Conservation (phyloP, 2,329 filamentous ascomycete genomes). For the Dothideomycetes sp. region DNA sequence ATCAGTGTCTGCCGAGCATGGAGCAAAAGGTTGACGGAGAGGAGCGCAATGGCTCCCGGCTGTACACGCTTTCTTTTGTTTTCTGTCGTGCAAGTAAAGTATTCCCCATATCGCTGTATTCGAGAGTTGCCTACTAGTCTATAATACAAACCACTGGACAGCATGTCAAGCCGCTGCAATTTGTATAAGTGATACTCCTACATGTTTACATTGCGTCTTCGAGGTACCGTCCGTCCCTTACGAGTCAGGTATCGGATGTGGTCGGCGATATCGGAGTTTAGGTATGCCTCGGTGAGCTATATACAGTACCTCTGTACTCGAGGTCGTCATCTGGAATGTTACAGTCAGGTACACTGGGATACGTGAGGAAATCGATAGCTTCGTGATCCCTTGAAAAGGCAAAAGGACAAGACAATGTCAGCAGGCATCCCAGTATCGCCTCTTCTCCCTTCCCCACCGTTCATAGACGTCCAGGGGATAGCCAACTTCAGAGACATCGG, state of each 20-base stretch:
- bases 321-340: too few species aligned
- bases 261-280: too few species aligned
- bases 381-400: not conserved
- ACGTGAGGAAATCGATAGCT: too few species aligned
- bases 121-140: slow-evolving; percentile 6
- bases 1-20: not conserved
- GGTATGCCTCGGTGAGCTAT: too few species aligned
- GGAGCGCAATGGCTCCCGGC: not conserved
- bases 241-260: too few species aligned
- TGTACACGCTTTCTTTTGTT: slow-evolving; percentile 6
- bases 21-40: not conserved
- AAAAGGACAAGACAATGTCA: too few species aligned
- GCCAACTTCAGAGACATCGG: slow-evolving; percentile 60
- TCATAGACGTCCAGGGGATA: slow-evolving; percentile 42
- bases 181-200: too few species aligned
- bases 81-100: slow-evolving; percentile 4
- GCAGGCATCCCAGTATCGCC: not conserved
- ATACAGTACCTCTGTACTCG: too few species aligned
- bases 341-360: too few species aligned
- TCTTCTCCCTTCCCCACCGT: slow-evolving; percentile 16
- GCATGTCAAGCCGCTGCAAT: not conserved
- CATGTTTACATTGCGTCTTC: too few species aligned
- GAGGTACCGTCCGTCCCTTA: too few species aligned
- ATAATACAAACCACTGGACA: slow-evolving; percentile 5
- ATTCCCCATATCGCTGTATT: slow-evolving; percentile 10